Evolutionary conservation across 371 early-diverging fungal species (phyloP).

Genomic region (Saksenaea oblongispora): DNA sequence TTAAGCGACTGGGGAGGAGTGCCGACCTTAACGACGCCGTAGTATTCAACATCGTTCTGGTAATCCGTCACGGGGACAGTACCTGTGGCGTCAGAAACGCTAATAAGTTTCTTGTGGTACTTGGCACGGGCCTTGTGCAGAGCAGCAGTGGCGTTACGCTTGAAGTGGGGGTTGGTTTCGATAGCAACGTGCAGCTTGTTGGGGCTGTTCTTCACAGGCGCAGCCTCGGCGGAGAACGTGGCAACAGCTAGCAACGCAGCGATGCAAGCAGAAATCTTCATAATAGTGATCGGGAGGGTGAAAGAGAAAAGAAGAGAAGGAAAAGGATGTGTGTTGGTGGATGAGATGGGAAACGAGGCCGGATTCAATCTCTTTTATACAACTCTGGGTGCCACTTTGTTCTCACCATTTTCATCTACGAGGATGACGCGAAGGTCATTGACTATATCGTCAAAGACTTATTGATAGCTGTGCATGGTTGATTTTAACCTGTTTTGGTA

Average conservation of each 20-base stretch:
- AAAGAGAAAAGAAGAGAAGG: not conserved
- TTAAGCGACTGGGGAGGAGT: slow-evolving; percentile 79
- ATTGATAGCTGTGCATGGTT: not conserved
- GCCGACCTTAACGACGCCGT: slow-evolving; percentile 77
- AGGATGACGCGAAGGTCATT: not conserved
- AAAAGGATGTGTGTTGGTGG: not conserved
- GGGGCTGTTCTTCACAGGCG: not conserved
- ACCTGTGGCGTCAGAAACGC: not conserved
- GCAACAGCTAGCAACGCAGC: slow-evolving; percentile 6
- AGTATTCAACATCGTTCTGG: slow-evolving; percentile 62
- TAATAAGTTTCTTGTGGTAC: not conserved
- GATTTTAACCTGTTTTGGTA: not conserved
- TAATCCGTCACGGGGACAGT: slow-evolving; percentile 21
- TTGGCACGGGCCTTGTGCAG: slow-evolving; percentile 10
- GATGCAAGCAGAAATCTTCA: slow-evolving; percentile 8
- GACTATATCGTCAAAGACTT: not conserved
- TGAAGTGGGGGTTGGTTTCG: slow-evolving; percentile 16
- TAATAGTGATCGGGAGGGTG: not conserved
- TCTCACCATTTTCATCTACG: not conserved
- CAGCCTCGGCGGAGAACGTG: slow-evolving; percentile 6
- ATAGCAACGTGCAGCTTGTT: not conserved
- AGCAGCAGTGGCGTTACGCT: slow-evolving; percentile 10
- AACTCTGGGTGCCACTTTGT: not conserved
- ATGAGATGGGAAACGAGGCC: not conserved
- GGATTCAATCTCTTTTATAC: not conserved